Evolutionary conservation across 805 yeast genomes (phyloP), one percentile per base, ranked within the genome.

Genomic region (Candida mattraensis): DNA sequence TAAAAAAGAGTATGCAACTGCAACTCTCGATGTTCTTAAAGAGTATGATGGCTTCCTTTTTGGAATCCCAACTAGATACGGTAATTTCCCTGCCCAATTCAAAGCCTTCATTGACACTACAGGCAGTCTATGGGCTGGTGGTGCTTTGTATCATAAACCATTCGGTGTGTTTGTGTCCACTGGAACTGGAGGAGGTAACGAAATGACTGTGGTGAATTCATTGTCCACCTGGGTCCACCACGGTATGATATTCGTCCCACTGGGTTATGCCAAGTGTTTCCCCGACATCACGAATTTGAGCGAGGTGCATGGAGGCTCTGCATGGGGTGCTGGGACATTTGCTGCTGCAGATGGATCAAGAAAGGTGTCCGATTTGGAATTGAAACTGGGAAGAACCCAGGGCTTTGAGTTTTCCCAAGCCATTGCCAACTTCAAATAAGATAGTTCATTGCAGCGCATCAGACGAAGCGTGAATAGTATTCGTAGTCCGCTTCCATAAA

Each of bases 311-410:
- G 95, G 95, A 47, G 85, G 84, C 37, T 75, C 88, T 15, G 76
- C 95, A 29, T 87, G 88, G 87, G 95, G 95, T 59, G 83, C 95
- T 21, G 95, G 95, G 49, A 66, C 85, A 24, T 68, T 72, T 53
- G 88, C 95, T 19, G 85, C 78, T 32, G 68, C 72, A 33, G 91
- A 83, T 55, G 95, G 94, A 33, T 74, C 84, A 6, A 78, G 94
- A 67, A 66, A 68, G 50, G 83, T 87, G 21, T 51, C 79, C 27
- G 71, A 66, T 13, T 64, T 82, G 39, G 95, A 87, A 62, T 63
- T 72, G 57, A 70, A 72, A 50, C 59, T 85, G 41, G 91, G 87
- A 17, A 54, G 56, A 30, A 64, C 63, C 40, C 95, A 87, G 67
- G 96, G 95, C 56, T 58, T 66, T 42, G 57, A 69, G 24, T 87